These are phyloP conservation scores for Odontarrhena argentea DNA, from an alignment of 345 rosid genomes.

Conservation along the genomic window DNA sequence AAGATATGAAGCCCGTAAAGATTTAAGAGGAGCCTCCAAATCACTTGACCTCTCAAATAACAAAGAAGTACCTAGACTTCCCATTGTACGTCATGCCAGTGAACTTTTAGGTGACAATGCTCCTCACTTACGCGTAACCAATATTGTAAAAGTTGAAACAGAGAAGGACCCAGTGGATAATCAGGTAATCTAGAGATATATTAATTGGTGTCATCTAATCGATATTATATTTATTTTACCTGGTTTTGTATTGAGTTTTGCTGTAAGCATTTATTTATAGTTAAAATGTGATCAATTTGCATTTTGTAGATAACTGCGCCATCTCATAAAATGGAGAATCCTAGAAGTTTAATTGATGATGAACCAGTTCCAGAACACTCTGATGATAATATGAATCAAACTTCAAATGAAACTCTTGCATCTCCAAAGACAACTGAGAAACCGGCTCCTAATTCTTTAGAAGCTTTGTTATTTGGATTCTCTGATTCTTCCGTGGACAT, in stretches of 20 bases:
- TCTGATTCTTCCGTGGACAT: slow-evolving; percentile 46
- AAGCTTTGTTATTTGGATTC: slow-evolving; percentile 59
- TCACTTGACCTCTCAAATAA: slow-evolving; percentile 51
- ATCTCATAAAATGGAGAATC: slow-evolving; percentile 32
- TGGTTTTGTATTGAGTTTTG: slow-evolving; percentile 1
- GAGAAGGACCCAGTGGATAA: slow-evolving; percentile 26
- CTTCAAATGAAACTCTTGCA: slow-evolving; percentile 36
- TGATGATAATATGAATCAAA: slow-evolving; percentile 38
- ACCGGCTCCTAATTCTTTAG: slow-evolving; percentile 56
- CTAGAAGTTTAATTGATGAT: slow-evolving; percentile 49
- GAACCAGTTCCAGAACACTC: slow-evolving; percentile 36
- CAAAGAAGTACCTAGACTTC: slow-evolving; percentile 36
- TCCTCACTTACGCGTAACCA: slow-evolving; percentile 38
- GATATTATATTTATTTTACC: neutral
- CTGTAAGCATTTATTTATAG: neutral
- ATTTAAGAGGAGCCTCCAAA: slow-evolving; percentile 44
- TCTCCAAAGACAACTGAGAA: slow-evolving; percentile 37
- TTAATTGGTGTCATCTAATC: neutral
- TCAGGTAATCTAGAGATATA: slow-evolving; percentile 14
- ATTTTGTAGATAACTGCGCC: slow-evolving; percentile 46
- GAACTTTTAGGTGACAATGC: slow-evolving; percentile 41
- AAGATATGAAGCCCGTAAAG: slow-evolving; percentile 45
- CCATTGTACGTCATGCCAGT: slow-evolving; percentile 43
- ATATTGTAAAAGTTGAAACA: slow-evolving; percentile 36
- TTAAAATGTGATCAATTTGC: slow-evolving; percentile 13